Evolutionary conservation across 768 basidiomycete genomes (phyloP), one percentile per base, ranked within the genome.

Genomic region (Phlegmacium glaucopus): DNA sequence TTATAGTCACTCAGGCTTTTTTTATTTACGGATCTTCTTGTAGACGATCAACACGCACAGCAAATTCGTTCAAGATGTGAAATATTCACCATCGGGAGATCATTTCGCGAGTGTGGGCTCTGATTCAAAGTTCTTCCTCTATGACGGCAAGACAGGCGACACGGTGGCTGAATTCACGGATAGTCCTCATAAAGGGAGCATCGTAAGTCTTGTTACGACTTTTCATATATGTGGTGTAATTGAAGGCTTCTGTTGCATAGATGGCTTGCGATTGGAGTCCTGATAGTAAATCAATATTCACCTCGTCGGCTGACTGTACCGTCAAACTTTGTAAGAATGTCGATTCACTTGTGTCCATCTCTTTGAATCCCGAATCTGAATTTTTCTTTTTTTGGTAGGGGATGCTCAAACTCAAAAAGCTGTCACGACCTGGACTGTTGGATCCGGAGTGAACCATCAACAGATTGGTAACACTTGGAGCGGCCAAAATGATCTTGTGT

Each of bases 391-490:
- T 27, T n/a, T 15, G 6, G 9, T 41, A 93, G 90, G 92, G 94
- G 92, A 96, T 56, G 80, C 85, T 0, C 79, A 85, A 57, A 75
- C 83, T 0, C 75, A 76, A 49, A 88, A 91, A 61, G 75, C 78
- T 7, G 68, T 76, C 16, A 79, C 74, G 12, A 80, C 80, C 1
- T 94, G 87, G 83, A 77, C 75, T 1, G 64, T 94, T 15, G 92
- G 90, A 9, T 66, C 80, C 29, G 86, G 82, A n/a, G 68, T 95
- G 25, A 69, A 75, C 25, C 68, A 87, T 54, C 94, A 97, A 61
- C 94, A 97, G 71, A 75, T 90, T 22, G 94, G 94, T 25, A 88
- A 87, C 54, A 79, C 81, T n/a, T 96, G 91, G 90, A 84, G 74
- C 44, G 80, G 78, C 35, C 71, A 78, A 27, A 75, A 75, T 44